Conservation (phyloP, 2,329 filamentous ascomycete genomes). For the Xylariaceae sp. region DNA sequence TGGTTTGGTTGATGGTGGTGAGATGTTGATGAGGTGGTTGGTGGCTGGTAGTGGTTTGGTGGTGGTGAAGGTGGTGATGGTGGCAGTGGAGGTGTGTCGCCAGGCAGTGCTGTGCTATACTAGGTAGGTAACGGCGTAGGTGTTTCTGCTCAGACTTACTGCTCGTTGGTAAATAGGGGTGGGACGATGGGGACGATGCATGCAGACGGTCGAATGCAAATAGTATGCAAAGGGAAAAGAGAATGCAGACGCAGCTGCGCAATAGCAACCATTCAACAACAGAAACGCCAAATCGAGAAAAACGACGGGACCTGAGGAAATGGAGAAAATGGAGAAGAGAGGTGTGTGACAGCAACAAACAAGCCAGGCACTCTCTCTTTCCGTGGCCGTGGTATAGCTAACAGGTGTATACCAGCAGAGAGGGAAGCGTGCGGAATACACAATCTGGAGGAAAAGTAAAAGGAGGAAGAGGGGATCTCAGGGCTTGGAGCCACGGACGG, state of each 20-base stretch:
- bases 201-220: constrained; percentile 4
- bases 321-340: background rate
- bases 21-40: background rate
- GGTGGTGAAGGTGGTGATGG: background rate
- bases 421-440: constrained; percentile 8
- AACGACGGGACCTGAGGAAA: background rate
- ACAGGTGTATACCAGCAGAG: constrained; percentile 7
- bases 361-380: constrained; percentile 16
- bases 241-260: constrained; percentile 7
- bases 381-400: constrained; percentile 11
- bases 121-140: background rate
- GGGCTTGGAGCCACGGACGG: background rate
- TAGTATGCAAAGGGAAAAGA: background rate
- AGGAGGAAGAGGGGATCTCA: background rate
- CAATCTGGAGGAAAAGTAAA: constrained; percentile 8
- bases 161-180: constrained; percentile 17
- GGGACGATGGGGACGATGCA: constrained; percentile 9
- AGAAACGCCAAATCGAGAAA: constrained; percentile 4
- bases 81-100: constrained; percentile 10
- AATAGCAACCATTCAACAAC: constrained; percentile 2
- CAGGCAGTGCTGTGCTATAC: constrained; percentile 4
- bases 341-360: constrained; percentile 12
- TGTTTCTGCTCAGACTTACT: constrained; percentile 10
- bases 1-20: background rate
- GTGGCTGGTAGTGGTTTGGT: background rate